A percentile compares a stretch with the other conserved stretches of the same genome.
Evolutionary conservation across 352 stramenopile species (phyloP).

Genomic region (Saprolegnia parasitica): DNA sequence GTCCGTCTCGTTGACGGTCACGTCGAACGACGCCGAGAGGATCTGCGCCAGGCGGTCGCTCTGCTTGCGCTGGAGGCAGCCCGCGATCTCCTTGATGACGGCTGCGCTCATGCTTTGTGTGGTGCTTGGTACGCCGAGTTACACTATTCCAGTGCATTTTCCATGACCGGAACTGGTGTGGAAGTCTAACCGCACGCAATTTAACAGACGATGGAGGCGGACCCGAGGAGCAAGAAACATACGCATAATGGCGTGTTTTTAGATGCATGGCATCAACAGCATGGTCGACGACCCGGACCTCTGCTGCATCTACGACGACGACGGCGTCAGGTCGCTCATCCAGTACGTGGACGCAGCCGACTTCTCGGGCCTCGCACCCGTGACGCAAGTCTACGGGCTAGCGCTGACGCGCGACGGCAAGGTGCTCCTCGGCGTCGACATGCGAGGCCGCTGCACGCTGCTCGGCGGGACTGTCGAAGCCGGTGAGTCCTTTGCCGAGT

Average conservation of each 20-base stretch:
- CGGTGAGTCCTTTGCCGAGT: no score
- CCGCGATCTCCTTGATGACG: constrained; percentile 13
- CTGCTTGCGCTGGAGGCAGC: constrained; percentile 22
- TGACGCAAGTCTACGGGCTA: background rate
- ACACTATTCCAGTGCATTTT: background rate
- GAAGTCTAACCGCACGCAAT: background rate
- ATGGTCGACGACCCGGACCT: background rate
- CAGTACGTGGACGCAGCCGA: background rate
- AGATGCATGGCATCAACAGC: background rate
- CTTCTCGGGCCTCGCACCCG: background rate
- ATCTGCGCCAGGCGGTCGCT: constrained; percentile 7
- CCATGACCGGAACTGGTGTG: no score
- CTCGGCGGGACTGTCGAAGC: no score
- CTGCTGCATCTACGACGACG: background rate
- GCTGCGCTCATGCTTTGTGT: background rate
- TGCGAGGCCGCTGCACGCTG: no score
- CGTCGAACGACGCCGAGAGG: background rate
- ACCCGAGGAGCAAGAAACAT: background rate
- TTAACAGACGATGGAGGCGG: background rate
- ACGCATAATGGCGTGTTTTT: background rate
- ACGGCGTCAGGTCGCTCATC: background rate
- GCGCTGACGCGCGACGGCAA: background rate
- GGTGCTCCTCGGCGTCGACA: background rate
- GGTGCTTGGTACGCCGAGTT: background rate
- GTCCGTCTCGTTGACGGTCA: constrained; percentile 8